phyloP scores from a whole-genome alignment of 495 filamentous ascomycete genomes.

The Penicillium ochrochloron region DNA sequence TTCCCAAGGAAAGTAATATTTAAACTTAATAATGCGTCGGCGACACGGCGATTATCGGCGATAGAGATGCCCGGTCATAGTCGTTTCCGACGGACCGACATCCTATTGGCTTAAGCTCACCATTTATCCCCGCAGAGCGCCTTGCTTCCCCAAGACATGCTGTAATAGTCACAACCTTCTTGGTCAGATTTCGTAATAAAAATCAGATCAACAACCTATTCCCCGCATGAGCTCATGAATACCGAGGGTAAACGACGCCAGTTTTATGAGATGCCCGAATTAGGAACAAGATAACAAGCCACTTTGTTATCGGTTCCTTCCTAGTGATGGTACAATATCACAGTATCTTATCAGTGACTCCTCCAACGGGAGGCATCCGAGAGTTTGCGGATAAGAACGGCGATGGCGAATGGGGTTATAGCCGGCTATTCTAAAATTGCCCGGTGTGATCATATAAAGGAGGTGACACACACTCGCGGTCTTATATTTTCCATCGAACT shows the following conservation, averaged over 20 bases:
- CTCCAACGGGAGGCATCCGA: slow-evolving; percentile 24
- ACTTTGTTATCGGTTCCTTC: slow-evolving; percentile 4
- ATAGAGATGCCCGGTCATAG: background rate
- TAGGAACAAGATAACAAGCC: slow-evolving; percentile 11
- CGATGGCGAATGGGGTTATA: slow-evolving; percentile 11
- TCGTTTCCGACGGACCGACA: slow-evolving; percentile 15
- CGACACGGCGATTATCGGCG: slow-evolving; percentile 19
- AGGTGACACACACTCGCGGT: background rate
- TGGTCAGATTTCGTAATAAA: slow-evolving; percentile 12
- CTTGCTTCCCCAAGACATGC: background rate
- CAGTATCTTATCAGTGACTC: slow-evolving; percentile 16
- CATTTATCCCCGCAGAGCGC: background rate
- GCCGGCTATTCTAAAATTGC: slow-evolving; percentile 10
- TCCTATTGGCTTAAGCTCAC: slow-evolving; percentile 20
- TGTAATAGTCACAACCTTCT: background rate
- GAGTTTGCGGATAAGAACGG: slow-evolving; percentile 27
- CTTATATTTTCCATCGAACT: background rate
- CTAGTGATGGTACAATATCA: slow-evolving; percentile 10
- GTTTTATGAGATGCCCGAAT: slow-evolving; percentile 1
- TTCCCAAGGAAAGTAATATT: background rate
- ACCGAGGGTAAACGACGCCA: slow-evolving; percentile 1
- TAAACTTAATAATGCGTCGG: background rate
- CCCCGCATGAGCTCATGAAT: slow-evolving; percentile 13
- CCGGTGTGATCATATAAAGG: background rate
- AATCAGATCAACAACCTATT: background rate